Percentiles rank a stretch among this genome's conserved stretches.
Evolutionary conservation across 139 green algal genomes (phyloP).

Genomic region (Chlorella sp.): DNA sequence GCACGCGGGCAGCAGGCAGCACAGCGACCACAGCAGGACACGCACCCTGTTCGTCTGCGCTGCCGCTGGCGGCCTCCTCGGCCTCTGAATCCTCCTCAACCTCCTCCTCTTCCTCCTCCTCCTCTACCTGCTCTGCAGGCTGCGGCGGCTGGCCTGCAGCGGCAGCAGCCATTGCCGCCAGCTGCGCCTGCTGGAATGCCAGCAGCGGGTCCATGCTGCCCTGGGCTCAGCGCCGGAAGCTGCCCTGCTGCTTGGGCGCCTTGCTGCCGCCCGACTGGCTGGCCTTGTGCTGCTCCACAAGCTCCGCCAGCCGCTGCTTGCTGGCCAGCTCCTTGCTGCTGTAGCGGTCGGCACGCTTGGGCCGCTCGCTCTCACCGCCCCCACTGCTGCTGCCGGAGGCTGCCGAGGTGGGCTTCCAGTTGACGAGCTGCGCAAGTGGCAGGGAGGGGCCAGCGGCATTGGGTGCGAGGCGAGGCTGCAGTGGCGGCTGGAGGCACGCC

Average conservation of each 20-base stretch:
- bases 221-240: conserved; percentile 12
- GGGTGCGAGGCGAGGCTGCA: neutral
- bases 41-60: neutral
- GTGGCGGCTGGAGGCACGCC: neutral
- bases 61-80: too few species aligned
- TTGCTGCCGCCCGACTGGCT: neutral
- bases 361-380: neutral
- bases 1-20: neutral
- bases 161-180: neutral
- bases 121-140: neutral
- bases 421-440: conserved; percentile 12
- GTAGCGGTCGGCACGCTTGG: conserved; percentile 24
- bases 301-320: conserved; percentile 17
- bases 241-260: conserved; percentile 3
- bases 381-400: neutral
- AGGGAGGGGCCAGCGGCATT: neutral
- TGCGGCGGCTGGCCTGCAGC: neutral
- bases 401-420: conserved; percentile 1
- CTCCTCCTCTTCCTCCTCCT: conserved; percentile 10
- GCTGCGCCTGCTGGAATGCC: neutral
- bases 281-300: conserved; percentile 20
- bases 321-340: conserved; percentile 17
- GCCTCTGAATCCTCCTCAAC: neutral
- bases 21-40: neutral
- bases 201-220: neutral